phyloP scores from a whole-genome alignment of 2,329 filamentous ascomycete genomes.

The Macrophomina phaseolina region DNA sequence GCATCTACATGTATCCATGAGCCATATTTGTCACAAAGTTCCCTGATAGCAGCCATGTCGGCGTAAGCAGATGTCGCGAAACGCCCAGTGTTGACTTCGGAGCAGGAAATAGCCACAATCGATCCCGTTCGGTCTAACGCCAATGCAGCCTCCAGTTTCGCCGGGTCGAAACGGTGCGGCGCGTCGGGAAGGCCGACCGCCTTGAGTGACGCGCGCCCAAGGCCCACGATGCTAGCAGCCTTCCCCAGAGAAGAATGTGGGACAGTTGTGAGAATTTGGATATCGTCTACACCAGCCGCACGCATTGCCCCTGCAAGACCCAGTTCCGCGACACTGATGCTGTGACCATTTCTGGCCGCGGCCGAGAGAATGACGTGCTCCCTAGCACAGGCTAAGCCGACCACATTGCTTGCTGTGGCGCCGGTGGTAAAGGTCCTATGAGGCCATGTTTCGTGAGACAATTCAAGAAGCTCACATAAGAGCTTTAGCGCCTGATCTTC shows the following conservation, averaged over 20 bases:
- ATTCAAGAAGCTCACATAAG: constrained; percentile 68
- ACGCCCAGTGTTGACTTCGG: constrained; percentile 88
- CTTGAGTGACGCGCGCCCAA: constrained; percentile 73
- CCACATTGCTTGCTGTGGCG: constrained; percentile 68
- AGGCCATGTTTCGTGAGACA: constrained; percentile 65
- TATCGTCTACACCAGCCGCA: constrained; percentile 65
- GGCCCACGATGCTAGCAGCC: constrained; percentile 79
- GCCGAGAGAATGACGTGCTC: constrained; percentile 66
- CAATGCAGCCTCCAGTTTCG: constrained; percentile 66
- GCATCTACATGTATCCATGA: constrained; percentile 93
- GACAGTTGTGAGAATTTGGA: constrained; percentile 80
- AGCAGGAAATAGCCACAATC: constrained; percentile 81
- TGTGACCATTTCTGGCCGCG: constrained; percentile 41
- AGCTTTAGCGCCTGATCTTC: constrained; percentile 75
- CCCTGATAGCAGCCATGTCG: constrained; percentile 68
- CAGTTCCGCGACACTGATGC: constrained; percentile 64
- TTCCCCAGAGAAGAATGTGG: constrained; percentile 86
- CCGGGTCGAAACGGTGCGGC: constrained; percentile 74
- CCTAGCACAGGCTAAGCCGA: constrained; percentile 72
- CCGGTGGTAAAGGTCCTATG: constrained; percentile 84
- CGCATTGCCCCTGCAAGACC: constrained; percentile 72
- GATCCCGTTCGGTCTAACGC: constrained; percentile 62
- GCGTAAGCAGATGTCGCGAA: constrained; percentile 68
- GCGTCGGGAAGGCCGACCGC: constrained; percentile 61
- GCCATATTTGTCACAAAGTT: constrained; percentile 72